Evolutionary conservation across 805 yeast genomes (phyloP), one percentile per base, ranked within the genome.

Genomic region (Schwanniomyces yamadae): DNA sequence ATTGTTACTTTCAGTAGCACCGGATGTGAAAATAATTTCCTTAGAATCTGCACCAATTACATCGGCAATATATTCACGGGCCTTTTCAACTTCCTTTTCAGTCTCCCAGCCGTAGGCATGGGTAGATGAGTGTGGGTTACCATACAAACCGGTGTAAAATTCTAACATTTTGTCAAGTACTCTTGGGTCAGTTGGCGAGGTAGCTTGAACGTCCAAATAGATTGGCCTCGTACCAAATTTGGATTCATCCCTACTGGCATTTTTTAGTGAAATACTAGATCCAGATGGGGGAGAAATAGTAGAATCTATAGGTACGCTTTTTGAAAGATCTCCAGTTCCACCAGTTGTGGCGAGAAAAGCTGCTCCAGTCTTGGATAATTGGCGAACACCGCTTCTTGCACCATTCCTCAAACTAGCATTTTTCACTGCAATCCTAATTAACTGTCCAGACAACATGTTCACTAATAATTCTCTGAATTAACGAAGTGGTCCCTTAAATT

Each of bases 101-200:
- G 99, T 86, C 66, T 93, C 99, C 99, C 99, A 93, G 23, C 99
- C 99, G 59, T 91, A 93, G 5, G 95, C 77, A 58, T 93, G 99
- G 2, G 99, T 93, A 40, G 93, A 80, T 5, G 96, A 88, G 64
- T 93, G 99, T 15, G 99, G 99, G 60, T 93, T 93, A 44, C 99
- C 99, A 58, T 88, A 93, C 39, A 87, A 71, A 4, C 98, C 98
- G 2, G 98, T 91, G 60, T 78, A 84, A 55, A 82, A 88, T 50
- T 77, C 78, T 49, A 87, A 59, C 95, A 87, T 88, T 48, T 80
- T 82, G 57, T 87, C 96, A 48, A 93, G 65, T 7, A 93, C 99
- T 37, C 99, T 74, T 21, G 99, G 99, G 57, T 93, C 99, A 1
- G 93, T 85, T 18, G 98, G 99, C 0, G 99, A 91, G 0, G 99